These are phyloP conservation scores for Caulochytrium protostelioides DNA, from an alignment of 371 early-diverging fungal species.

Conservation along the genomic window DNA sequence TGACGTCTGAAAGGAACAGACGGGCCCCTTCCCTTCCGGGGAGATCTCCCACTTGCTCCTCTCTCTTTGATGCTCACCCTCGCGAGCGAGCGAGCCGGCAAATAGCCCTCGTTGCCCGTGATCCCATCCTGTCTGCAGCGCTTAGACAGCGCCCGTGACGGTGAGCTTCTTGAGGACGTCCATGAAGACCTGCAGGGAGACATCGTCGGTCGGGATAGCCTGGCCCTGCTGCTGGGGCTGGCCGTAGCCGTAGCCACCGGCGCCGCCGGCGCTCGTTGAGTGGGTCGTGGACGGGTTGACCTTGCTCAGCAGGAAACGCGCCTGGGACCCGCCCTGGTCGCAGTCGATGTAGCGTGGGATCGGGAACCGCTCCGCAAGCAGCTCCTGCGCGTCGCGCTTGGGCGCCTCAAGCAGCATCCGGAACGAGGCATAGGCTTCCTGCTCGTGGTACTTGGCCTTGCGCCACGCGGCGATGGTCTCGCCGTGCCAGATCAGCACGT, in stretches of 20 bases:
- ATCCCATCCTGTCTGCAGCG: too few species aligned
- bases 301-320: slow-evolving; percentile 94
- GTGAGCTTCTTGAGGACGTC: slow-evolving; percentile 74
- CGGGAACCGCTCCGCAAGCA: slow-evolving; percentile 88
- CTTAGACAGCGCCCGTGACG: slow-evolving; percentile 13
- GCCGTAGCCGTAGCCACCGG: slow-evolving; percentile 33
- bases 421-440: slow-evolving; percentile 80
- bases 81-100: too few species aligned
- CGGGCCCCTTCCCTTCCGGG: too few species aligned
- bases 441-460: slow-evolving; percentile 73
- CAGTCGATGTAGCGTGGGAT: slow-evolving; percentile 96
- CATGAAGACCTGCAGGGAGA: slow-evolving; percentile 90
- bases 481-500: slow-evolving; percentile 90
- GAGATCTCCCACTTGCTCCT: too few species aligned
- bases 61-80: too few species aligned
- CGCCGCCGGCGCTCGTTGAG: slow-evolving; percentile 22
- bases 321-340: slow-evolving; percentile 95
- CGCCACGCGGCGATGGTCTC: slow-evolving; percentile 81
- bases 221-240: slow-evolving; percentile 37
- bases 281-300: slow-evolving; percentile 98
- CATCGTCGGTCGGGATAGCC: slow-evolving; percentile 94
- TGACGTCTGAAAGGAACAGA: too few species aligned
- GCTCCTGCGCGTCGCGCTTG: slow-evolving; percentile 65
- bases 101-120: too few species aligned
- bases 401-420: slow-evolving; percentile 80